Conservation (phyloP, 257 asterid genomes). For the Plantago elongata region DNA sequence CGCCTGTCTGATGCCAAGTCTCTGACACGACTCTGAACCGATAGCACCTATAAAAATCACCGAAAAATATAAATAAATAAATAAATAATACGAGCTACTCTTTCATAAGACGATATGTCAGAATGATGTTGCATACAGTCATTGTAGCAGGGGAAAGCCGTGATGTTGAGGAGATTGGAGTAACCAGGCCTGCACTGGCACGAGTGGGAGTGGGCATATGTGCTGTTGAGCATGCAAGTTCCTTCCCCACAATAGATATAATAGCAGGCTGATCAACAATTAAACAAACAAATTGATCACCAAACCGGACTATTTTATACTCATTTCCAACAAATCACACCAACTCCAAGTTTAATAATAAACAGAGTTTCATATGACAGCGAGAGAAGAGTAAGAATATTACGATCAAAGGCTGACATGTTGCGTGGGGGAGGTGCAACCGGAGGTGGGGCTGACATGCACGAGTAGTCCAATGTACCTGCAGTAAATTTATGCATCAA, state of each 20-base stretch:
- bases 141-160: constrained; percentile 66
- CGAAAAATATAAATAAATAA: background rate
- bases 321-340: background rate
- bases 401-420: constrained; percentile 60
- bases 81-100: too few relatives aligned
- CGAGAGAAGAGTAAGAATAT: background rate
- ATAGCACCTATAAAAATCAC: constrained; percentile 46
- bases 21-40: constrained; percentile 51
- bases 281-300: too few relatives aligned
- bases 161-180: constrained; percentile 47
- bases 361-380: background rate
- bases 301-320: background rate
- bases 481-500: background rate
- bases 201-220: constrained; percentile 44
- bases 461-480: constrained; percentile 75
- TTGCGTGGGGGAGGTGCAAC: constrained; percentile 50
- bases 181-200: constrained; percentile 59
- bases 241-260: constrained; percentile 83
- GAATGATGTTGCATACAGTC: constrained; percentile 26
- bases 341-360: background rate
- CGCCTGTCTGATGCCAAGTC: constrained; percentile 43
- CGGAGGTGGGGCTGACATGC: constrained; percentile 78
- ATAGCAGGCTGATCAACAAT: constrained; percentile 45
- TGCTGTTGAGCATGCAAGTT: constrained; percentile 40
- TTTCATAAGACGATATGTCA: too few relatives aligned